phyloP scores from a whole-genome alignment of 139 green algal species.

The Closterium sp. region DNA sequence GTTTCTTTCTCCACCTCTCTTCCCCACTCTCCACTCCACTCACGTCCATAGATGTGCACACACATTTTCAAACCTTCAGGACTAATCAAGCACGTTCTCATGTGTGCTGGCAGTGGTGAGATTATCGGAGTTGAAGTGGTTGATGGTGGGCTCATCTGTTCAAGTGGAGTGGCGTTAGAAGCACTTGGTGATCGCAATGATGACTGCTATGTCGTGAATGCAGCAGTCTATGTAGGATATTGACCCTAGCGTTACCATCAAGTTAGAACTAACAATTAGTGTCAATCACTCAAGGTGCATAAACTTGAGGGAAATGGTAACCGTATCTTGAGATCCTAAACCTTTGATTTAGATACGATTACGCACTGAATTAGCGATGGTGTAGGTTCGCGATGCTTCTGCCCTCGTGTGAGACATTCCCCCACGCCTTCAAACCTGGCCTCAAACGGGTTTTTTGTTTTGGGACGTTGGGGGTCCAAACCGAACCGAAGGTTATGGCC shows the following conservation, averaged over 20 bases:
- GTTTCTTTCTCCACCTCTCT: too few relatives aligned
- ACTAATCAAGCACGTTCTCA: too few relatives aligned
- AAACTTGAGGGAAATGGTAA: too few relatives aligned
- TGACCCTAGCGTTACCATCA: neutral
- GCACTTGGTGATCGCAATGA: constrained; percentile 48
- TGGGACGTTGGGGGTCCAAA: neutral
- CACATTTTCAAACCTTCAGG: too few relatives aligned
- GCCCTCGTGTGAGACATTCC: neutral
- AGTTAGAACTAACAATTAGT: too few relatives aligned
- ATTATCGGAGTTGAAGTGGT: constrained; percentile 37
- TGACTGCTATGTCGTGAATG: constrained; percentile 48
- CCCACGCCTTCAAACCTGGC: neutral
- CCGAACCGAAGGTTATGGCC: neutral
- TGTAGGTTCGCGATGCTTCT: neutral
- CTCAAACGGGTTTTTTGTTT: too few relatives aligned
- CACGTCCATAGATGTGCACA: too few relatives aligned
- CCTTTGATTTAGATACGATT: too few relatives aligned
- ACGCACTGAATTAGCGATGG: too few relatives aligned
- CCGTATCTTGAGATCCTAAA: too few relatives aligned
- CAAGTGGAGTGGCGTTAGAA: constrained; percentile 39
- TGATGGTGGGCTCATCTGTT: constrained; percentile 46
- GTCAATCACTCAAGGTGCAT: too few relatives aligned
- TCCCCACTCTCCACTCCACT: too few relatives aligned
- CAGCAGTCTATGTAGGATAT: constrained; percentile 48
- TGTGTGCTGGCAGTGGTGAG: constrained; percentile 26